Evolutionary conservation across 2,329 filamentous ascomycete species (phyloP), one percentile per base, ranked within the genome.

Genomic region (Tolypocladium ovalisporum): DNA sequence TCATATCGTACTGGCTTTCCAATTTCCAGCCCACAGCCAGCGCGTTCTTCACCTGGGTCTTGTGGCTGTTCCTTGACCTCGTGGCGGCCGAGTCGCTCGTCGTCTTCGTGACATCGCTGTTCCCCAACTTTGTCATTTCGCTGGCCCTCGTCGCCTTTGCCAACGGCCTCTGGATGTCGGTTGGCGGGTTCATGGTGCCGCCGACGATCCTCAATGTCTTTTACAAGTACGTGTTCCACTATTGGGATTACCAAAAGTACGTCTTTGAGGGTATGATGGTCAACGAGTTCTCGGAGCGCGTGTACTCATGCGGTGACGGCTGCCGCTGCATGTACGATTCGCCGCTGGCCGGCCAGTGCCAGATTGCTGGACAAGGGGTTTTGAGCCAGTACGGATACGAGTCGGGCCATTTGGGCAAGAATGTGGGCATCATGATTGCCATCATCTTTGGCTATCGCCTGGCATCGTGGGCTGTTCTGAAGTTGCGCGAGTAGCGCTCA

Each of bases 191-290:
- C 73, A 79, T 95, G 70, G 89, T 95, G 1, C 80, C 83, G 3
- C 83, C 86, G 4, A 81, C 76, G 1, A 81, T 86, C 2, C 78
- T 95, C 44, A 95, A 96, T 70, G 82, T 81, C 2, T 96, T 96
- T 64, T 96, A 88, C 84, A 83, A 85, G 69, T 94, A 95, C 65
- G 88, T 88, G 7, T 94, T 94, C 65, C 87, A 92, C 68, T 95
- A 92, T 70, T 92, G 92, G 67, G 88, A 95, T 68, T 95, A 95
- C 66, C 89, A 93, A 68, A 81, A 77, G 47, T 95, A 92, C 64
- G 90, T 95, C 4, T 96, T 95, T 68, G 84, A 93, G 67, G 90
- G 89, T 17, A 94, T 96, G 90, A 94, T 95, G 89, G 85, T 93
- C 56, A 95, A 94, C 66, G 89, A 96, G 73, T 94, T 96, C 68